Evolutionary conservation across 305 asterid species (phyloP).

Genomic region (Fraxinus nigra): DNA sequence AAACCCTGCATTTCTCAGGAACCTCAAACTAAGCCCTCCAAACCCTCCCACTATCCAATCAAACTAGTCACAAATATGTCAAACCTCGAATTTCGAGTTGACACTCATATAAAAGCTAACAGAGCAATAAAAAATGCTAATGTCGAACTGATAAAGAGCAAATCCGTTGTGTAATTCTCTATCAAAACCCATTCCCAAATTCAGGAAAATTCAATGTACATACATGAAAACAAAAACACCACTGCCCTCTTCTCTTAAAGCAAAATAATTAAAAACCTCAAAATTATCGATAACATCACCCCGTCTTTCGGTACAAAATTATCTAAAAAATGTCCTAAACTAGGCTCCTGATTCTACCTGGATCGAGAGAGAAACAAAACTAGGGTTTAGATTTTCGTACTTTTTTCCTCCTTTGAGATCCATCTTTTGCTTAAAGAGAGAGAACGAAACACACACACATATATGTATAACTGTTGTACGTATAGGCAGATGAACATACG

Average conservation of each 20-base stretch:
- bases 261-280: neutral
- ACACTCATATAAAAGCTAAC: neutral
- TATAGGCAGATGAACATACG: neutral
- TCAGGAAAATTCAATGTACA: neutral
- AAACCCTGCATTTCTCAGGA: neutral
- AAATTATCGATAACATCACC: neutral
- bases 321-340: constrained; percentile 4
- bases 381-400: constrained; percentile 15
- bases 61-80: neutral
- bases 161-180: neutral
- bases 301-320: neutral
- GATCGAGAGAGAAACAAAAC: constrained; percentile 15
- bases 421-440: constrained; percentile 2
- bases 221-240: neutral
- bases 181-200: neutral
- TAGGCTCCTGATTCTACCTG: constrained; percentile 22
- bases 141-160: neutral
- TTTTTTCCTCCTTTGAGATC: neutral
- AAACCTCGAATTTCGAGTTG: neutral
- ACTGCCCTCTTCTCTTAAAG: neutral
- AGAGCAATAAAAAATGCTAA: neutral
- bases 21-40: neutral
- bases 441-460: neutral
- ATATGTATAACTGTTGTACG: neutral
- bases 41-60: neutral